These are phyloP conservation scores for Backusella luteola DNA, from an alignment of 192 early-diverging fungal species.

Conservation along the genomic window DNA sequence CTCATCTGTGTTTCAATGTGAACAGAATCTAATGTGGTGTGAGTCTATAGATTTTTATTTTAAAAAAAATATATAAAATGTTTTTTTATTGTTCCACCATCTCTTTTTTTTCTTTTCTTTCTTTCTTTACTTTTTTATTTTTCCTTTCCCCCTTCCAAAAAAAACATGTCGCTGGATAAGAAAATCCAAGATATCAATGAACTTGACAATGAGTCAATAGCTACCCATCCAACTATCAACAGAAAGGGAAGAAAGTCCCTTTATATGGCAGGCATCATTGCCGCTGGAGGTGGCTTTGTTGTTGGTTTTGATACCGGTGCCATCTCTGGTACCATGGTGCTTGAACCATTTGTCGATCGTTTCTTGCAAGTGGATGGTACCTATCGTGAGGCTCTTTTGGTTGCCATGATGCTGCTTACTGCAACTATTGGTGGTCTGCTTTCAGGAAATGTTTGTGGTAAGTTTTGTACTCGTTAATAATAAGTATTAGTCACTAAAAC, in stretches of 20 bases:
- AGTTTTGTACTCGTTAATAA: not conserved
- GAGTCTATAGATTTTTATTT: not conserved
- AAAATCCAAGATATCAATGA: not conserved
- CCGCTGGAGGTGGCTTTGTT: constrained; percentile 30
- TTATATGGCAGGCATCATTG: constrained; percentile 22
- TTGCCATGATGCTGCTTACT: constrained; percentile 35
- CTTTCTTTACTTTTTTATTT: not conserved
- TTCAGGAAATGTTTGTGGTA: constrained; percentile 32
- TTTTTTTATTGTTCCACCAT: not conserved
- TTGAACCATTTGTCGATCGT: constrained; percentile 10
- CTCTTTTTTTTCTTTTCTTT: not conserved
- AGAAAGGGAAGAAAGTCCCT: constrained; percentile 10
- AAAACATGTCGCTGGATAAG: not conserved
- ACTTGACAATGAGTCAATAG: not conserved
- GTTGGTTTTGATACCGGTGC: constrained; percentile 34
- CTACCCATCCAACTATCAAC: not conserved
- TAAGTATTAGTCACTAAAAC: not conserved
- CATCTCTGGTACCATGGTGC: constrained; percentile 19
- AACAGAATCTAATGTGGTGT: not conserved
- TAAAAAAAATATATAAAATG: not conserved
- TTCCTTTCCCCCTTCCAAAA: not conserved
- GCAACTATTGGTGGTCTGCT: constrained; percentile 29
- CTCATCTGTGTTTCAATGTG: constrained; percentile 1
- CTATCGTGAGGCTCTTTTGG: constrained; percentile 25
- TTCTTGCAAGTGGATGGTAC: constrained; percentile 7